phyloP scores from a whole-genome alignment of 2,329 filamentous ascomycete genomes.

The Teratosphaeria pseudoeucalypti region DNA sequence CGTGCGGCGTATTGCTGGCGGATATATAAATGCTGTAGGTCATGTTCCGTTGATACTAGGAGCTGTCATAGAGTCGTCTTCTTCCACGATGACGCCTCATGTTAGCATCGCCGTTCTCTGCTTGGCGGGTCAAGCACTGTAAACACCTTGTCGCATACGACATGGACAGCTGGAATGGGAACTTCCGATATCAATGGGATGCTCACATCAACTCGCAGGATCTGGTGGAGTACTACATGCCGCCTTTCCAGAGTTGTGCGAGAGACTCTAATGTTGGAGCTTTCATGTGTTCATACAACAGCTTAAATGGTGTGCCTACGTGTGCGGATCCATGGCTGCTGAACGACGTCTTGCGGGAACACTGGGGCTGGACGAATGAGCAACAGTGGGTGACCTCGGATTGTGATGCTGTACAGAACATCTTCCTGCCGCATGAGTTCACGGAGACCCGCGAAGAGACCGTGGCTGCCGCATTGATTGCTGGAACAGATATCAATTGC shows the following conservation, averaged over 20 bases:
- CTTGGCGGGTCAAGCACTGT: constrained; percentile 17
- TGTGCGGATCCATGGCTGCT: constrained; percentile 55
- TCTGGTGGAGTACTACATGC: constrained; percentile 57
- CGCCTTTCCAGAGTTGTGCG: constrained; percentile 48
- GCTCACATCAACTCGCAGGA: constrained; percentile 51
- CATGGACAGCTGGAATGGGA: constrained; percentile 2
- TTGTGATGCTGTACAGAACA: constrained; percentile 47
- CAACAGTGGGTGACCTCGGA: constrained; percentile 56
- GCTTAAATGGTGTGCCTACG: constrained; percentile 55
- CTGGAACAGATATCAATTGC: constrained; percentile 43
- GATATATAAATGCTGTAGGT: background rate
- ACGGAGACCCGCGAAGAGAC: constrained; percentile 9
- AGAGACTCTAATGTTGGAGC: constrained; percentile 35
- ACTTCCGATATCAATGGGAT: constrained; percentile 33
- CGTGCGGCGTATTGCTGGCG: background rate
- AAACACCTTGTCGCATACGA: constrained; percentile 33
- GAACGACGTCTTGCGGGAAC: constrained; percentile 51
- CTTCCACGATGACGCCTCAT: constrained; percentile 1
- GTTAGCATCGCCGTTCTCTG: constrained; percentile 4
- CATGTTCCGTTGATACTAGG: background rate
- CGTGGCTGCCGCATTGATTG: constrained; percentile 34
- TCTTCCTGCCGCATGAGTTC: constrained; percentile 38
- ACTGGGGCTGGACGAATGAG: constrained; percentile 53
- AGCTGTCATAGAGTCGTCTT: background rate
- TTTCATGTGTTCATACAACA: constrained; percentile 49